Base-by-base conservation (phyloP, 352 stramenopile species). In the Globisporangium acanthophoron region DNA sequence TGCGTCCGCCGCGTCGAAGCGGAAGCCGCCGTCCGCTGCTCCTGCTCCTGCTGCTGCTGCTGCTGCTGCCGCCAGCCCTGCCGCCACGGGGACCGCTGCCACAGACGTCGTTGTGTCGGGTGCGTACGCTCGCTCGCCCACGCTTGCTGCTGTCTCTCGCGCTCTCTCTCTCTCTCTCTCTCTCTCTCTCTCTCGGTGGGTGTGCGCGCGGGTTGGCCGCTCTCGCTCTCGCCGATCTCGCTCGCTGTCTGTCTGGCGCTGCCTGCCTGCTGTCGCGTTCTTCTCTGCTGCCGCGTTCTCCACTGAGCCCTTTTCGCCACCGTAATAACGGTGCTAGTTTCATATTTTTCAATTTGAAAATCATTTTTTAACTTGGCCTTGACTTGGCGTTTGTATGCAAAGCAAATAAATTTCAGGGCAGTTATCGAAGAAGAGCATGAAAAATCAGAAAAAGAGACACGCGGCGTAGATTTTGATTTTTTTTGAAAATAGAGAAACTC, bases 101-200 rank as follows among this genome's bases (percentile, higher is more conserved):
- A 64, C 75, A 74, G 62, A 80, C 65, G 64, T 71, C 64, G 49
- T 81, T 67, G 67, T 61, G 44, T 20, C 37, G 37, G 12, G 11
- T 18, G 37, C 37, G 37, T 6, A 12, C 37, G 13, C 43, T 54
- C 31, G 21, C 40, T 29, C 35, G 21, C 29, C 35, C 37, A 35
- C 39, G 37, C 37, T 48, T 16, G 31, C 33, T 56, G 41, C 43
- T 37, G 12, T 20, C 18, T 54, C 16, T 5, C 52, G 16, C 45
- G 47, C 47, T 13, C 41, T 48, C n/a, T 39, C 16, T 5, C 52
- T n/a, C 45, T 51, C 47, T 13, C 41, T 48, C n/a, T 39, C 48
- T 55, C 37, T 39, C 8, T 18, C 16, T 46, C 33, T 39, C 33
- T 13, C 33, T 11, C 33, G 33, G 9, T 27, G 24, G 40, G 12